Conservation (phyloP, 1,139 yeast genomes). For the Meyerozyma guilliermondii region DNA sequence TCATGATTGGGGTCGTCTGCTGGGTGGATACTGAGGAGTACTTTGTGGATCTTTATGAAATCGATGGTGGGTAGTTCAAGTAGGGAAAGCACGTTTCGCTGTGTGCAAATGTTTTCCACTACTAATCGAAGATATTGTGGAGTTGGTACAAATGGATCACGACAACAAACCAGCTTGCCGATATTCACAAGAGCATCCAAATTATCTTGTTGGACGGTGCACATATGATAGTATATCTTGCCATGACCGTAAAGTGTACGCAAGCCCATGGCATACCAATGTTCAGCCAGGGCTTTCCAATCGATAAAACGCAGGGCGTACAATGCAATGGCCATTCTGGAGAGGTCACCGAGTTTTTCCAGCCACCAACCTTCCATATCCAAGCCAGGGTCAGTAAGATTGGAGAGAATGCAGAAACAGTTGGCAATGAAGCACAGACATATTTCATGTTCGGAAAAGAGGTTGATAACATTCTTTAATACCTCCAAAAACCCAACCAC, state of each 20-base stretch:
- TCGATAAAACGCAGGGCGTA: slow-evolving; percentile 74
- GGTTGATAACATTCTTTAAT: slow-evolving; percentile 64
- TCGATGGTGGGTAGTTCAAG: slow-evolving; percentile 60
- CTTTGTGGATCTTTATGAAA: slow-evolving; percentile 62
- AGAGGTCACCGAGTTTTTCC: slow-evolving; percentile 72
- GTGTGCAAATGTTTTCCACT: slow-evolving; percentile 72
- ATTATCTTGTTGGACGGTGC: slow-evolving; percentile 77
- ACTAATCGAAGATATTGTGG: slow-evolving; percentile 70
- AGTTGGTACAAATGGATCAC: slow-evolving; percentile 80
- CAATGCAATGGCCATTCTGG: slow-evolving; percentile 78
- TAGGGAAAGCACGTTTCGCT: slow-evolving; percentile 56
- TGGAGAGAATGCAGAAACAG: slow-evolving; percentile 49
- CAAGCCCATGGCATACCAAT: slow-evolving; percentile 71
- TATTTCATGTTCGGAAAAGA: slow-evolving; percentile 47
- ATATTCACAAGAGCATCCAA: slow-evolving; percentile 73
- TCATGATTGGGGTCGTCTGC: slow-evolving; percentile 31
- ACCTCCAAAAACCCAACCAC: slow-evolving; percentile 74
- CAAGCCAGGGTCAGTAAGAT: slow-evolving; percentile 46
- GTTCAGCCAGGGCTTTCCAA: slow-evolving; percentile 75
- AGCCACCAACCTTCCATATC: slow-evolving; percentile 73
- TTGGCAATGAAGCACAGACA: slow-evolving; percentile 45
- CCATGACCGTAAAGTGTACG: slow-evolving; percentile 74
- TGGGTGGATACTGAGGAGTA: slow-evolving; percentile 32
- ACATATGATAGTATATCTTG: slow-evolving; percentile 74
- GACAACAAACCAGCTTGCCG: slow-evolving; percentile 71